Conservation (phyloP, 371 early-diverging fungal genomes). For the Funneliformis caledonium region DNA sequence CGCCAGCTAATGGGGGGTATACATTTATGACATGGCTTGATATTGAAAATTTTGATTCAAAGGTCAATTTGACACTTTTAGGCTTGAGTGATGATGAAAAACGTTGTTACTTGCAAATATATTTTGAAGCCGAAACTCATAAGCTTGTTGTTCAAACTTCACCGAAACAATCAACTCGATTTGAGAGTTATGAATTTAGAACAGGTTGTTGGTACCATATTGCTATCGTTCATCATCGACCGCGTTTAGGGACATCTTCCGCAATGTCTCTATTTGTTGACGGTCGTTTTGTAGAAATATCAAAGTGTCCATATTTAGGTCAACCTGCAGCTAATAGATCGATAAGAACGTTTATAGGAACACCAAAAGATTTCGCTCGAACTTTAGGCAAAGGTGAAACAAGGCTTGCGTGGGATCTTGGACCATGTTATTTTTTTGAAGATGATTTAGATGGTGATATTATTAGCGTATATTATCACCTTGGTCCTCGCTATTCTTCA, state of each 20-base stretch:
- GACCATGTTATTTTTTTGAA: conserved; percentile 61
- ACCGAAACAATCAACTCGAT: conserved; percentile 55
- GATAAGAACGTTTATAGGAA: conserved; percentile 52
- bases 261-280: conserved; percentile 67
- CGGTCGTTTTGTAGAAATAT: conserved; percentile 61
- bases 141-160: conserved; percentile 59
- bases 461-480: conserved; percentile 63
- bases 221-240: conserved; percentile 68
- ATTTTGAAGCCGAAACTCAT: conserved; percentile 58
- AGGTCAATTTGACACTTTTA: conserved; percentile 54
- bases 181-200: conserved; percentile 60
- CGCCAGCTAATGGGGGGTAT: conserved; percentile 63
- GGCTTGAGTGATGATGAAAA: conserved; percentile 59
- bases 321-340: conserved; percentile 53
- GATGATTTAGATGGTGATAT: conserved; percentile 62
- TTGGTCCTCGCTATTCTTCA: conserved; percentile 68
- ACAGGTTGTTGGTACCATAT: conserved; percentile 75
- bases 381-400: conserved; percentile 43
- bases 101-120: conserved; percentile 48
- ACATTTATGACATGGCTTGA: conserved; percentile 71
- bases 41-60: conserved; percentile 63
- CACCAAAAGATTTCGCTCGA: conserved; percentile 47
- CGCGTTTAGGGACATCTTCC: conserved; percentile 60
- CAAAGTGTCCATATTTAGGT: conserved; percentile 63
- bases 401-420: conserved; percentile 67